Evolutionary conservation across 2,329 filamentous ascomycete genomes (phyloP).

Genomic region (Stemphylium beticola): DNA sequence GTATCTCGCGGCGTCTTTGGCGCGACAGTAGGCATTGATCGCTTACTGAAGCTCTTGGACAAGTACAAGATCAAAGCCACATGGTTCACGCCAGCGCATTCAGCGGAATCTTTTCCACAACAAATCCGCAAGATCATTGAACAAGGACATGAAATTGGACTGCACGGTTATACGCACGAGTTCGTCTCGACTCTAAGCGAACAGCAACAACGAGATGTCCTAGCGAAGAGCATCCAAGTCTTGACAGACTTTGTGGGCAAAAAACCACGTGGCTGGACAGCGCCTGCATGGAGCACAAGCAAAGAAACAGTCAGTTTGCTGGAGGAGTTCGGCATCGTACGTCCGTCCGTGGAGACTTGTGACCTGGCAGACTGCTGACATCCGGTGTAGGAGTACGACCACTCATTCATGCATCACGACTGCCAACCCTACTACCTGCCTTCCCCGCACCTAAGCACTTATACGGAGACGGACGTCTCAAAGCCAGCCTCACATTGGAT

Average conservation of each 20-base stretch:
- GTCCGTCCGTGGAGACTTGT: not conserved
- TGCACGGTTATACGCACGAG: slow-evolving; percentile 53
- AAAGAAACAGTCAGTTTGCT: slow-evolving; percentile 49
- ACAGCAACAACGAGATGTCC: slow-evolving; percentile 54
- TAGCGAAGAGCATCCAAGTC: slow-evolving; percentile 49
- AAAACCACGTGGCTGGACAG: slow-evolving; percentile 53
- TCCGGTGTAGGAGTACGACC: slow-evolving; percentile 56
- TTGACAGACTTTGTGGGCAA: slow-evolving; percentile 49
- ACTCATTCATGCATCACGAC: slow-evolving; percentile 59
- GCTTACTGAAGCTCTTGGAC: slow-evolving; percentile 50
- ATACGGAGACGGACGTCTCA: slow-evolving; percentile 38
- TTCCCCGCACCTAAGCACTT: slow-evolving; percentile 52
- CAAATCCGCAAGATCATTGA: slow-evolving; percentile 55
- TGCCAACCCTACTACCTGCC: slow-evolving; percentile 50
- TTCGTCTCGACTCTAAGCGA: slow-evolving; percentile 39
- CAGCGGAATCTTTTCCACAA: slow-evolving; percentile 57
- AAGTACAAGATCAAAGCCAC: slow-evolving; percentile 52
- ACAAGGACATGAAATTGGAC: slow-evolving; percentile 51
- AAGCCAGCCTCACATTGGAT: slow-evolving; percentile 48
- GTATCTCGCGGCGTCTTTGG: slow-evolving; percentile 51
- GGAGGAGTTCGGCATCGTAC: slow-evolving; percentile 50
- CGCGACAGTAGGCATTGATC: slow-evolving; percentile 50
- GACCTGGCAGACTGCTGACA: not conserved
- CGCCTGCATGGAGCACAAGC: slow-evolving; percentile 52
- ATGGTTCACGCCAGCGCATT: slow-evolving; percentile 53